Evolutionary conservation across 2,329 filamentous ascomycete genomes (phyloP).

Genomic region (Cladosporium sp.): DNA sequence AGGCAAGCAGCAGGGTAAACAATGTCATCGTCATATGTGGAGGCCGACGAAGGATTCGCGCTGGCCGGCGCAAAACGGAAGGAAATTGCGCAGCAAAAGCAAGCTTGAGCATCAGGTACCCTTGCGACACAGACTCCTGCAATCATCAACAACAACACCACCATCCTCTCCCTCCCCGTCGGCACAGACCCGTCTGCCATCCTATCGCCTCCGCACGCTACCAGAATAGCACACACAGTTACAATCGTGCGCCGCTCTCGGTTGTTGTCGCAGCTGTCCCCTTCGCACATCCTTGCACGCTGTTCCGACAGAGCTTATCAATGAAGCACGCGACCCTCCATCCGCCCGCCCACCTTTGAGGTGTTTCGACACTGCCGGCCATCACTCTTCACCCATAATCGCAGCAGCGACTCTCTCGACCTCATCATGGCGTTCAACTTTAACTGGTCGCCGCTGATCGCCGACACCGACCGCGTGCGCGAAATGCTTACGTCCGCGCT

Average conservation of each 20-base stretch:
- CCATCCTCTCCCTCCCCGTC: neutral
- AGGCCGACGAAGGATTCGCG: no score
- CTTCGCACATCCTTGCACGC: neutral
- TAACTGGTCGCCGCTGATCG: conserved; percentile 99
- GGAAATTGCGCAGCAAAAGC: no score
- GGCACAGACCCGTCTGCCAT: neutral
- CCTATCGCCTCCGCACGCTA: neutral
- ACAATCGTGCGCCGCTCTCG: no score
- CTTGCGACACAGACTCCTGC: neutral
- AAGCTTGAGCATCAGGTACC: neutral
- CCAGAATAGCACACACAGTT: neutral
- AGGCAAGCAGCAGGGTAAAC: no score
- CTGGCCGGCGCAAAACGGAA: no score
- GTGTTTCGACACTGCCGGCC: neutral
- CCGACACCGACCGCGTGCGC: conserved; percentile 85
- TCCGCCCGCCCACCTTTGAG: neutral
- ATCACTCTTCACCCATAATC: neutral
- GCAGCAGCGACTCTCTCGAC: no score
- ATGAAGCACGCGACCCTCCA: conserved; percentile 23
- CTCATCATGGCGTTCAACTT: conserved; percentile 95
- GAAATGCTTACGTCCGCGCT: conserved; percentile 92
- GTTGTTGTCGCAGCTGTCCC: neutral
- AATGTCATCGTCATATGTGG: no score
- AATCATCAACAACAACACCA: neutral
- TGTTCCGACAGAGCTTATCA: conserved; percentile 7